Evolutionary conservation across 1,284 basidiomycete species (phyloP).

Genomic region (Naganishia liquefaciens): DNA sequence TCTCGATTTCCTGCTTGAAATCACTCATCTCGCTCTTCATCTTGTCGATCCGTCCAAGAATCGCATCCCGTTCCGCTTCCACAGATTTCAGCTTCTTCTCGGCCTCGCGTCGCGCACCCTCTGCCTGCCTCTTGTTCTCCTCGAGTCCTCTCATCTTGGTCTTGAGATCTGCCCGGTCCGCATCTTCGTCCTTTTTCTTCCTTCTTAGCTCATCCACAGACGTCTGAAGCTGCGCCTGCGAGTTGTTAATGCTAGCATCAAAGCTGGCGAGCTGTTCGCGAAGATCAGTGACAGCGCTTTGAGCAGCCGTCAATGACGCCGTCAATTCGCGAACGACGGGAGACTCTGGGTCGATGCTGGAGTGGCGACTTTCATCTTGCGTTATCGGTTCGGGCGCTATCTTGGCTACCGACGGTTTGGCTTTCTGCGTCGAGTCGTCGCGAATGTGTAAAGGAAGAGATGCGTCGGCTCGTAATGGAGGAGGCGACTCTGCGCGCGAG

Average conservation of each 20-base stretch:
- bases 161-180: slow-evolving; percentile 73
- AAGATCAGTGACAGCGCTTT: slow-evolving; percentile 68
- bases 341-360: slow-evolving; percentile 47
- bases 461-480: slow-evolving; percentile 76
- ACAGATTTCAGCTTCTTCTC: slow-evolving; percentile 80
- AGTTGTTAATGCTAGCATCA: slow-evolving; percentile 63
- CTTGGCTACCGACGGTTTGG: slow-evolving; percentile 31
- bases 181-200: slow-evolving; percentile 80
- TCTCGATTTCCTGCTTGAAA: slow-evolving; percentile 61
- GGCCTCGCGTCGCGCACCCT: slow-evolving; percentile 73
- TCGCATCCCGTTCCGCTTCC: slow-evolving; percentile 65
- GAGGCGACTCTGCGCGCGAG: slow-evolving; percentile 57
- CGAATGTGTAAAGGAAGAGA: slow-evolving; percentile 67
- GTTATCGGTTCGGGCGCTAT: slow-evolving; percentile 43
- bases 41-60: slow-evolving; percentile 65
- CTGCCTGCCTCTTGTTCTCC: slow-evolving; percentile 80
- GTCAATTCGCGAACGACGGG: slow-evolving; percentile 73
- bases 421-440: background rate
- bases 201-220: slow-evolving; percentile 74
- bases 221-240: slow-evolving; percentile 66
- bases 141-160: slow-evolving; percentile 78
- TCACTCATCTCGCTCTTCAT: slow-evolving; percentile 69
- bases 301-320: slow-evolving; percentile 70
- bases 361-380: slow-evolving; percentile 41
- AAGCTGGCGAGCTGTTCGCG: slow-evolving; percentile 73